A percentile compares a stretch with the other conserved stretches of the same genome.
Evolutionary conservation across 192 early-diverging fungal genomes (phyloP).

Genomic region (Coemansia sp.): DNA sequence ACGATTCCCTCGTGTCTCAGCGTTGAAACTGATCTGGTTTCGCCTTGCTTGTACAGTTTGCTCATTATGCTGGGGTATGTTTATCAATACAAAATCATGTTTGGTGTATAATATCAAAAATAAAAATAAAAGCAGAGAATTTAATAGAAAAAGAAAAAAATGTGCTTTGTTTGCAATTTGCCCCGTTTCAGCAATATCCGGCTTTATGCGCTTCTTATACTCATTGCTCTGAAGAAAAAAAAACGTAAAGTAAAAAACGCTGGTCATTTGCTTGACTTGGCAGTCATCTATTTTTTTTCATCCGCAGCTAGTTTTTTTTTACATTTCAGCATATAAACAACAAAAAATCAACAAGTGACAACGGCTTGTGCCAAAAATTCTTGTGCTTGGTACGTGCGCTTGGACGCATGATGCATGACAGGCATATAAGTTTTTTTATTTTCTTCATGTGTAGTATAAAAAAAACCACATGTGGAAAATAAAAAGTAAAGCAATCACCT

Average conservation of each 20-base stretch:
- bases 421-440: no score
- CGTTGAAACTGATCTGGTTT: slow-evolving; percentile 15
- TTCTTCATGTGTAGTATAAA: no score
- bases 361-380: background rate
- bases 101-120: background rate
- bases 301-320: background rate
- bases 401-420: no score
- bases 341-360: background rate
- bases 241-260: background rate
- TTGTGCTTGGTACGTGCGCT: background rate
- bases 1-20: slow-evolving; percentile 34
- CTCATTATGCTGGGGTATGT: background rate
- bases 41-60: slow-evolving; percentile 1
- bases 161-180: background rate
- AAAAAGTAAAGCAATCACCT: no score
- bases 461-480: no score
- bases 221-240: background rate
- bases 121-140: background rate
- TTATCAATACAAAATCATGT: no score
- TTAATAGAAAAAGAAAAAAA: background rate
- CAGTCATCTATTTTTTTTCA: background rate
- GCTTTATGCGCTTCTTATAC: background rate
- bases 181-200: no score
- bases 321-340: background rate
- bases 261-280: background rate